Evolutionary conservation across 208 protist species (phyloP).

Genomic region (Crithidia expoeki): DNA sequence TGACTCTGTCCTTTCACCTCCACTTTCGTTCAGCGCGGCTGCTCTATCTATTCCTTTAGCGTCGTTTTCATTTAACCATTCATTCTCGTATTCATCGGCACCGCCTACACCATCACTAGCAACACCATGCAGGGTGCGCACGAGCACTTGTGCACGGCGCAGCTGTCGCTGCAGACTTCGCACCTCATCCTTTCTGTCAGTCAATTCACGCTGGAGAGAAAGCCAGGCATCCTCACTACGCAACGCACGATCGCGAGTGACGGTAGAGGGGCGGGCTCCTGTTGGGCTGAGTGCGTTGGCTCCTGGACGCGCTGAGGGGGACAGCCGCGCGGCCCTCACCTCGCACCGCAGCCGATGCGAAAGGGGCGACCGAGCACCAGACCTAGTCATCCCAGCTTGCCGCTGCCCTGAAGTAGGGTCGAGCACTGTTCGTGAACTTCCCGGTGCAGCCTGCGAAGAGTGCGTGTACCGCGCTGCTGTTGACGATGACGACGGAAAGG

Average conservation of each 20-base stretch:
- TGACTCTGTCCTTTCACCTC: background rate
- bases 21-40: background rate
- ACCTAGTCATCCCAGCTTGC: background rate
- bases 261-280: background rate
- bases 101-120: background rate
- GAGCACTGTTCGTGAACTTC: background rate
- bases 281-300: background rate
- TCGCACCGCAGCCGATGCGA: conserved; percentile 12
- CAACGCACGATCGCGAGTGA: background rate
- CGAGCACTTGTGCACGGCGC: conserved; percentile 33
- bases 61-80: background rate
- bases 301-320: background rate
- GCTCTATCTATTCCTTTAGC: background rate
- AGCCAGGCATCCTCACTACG: conserved; percentile 38
- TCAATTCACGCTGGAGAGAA: conserved; percentile 32
- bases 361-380: background rate
- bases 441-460: no score
- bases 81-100: background rate
- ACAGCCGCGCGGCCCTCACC: conserved; percentile 19
- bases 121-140: conserved; percentile 32
- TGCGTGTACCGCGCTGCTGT: background rate
- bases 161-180: conserved; percentile 44
- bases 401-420: background rate
- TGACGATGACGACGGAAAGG: background rate
- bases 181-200: conserved; percentile 38